A percentile compares a stretch with the other conserved stretches of the same genome.
Conservation (phyloP, 2,329 filamentous ascomycete genomes). For the Myriosclerotinia duriaeana region DNA sequence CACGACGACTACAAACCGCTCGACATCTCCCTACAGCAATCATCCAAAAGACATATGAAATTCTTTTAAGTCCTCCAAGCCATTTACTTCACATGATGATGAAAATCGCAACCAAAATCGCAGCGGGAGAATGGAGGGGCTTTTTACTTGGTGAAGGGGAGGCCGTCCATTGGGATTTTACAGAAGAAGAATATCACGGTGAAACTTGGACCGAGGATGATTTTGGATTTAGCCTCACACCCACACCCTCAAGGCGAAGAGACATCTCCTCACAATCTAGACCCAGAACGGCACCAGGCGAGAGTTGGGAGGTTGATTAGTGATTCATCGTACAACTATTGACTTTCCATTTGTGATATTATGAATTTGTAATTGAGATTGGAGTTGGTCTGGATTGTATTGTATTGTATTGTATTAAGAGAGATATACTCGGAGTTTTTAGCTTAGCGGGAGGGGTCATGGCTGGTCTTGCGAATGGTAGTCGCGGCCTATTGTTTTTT, state of each 20-base stretch:
- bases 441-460: not conserved
- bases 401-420: not conserved
- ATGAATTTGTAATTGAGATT: slow-evolving; percentile 9
- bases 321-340: slow-evolving; percentile 4
- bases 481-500: not conserved
- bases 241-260: slow-evolving; percentile 20
- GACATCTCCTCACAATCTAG: not conserved
- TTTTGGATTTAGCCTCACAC: slow-evolving; percentile 47
- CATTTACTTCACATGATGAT: slow-evolving; percentile 78
- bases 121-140: slow-evolving; percentile 62
- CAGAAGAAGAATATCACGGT: slow-evolving; percentile 43
- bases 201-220: slow-evolving; percentile 61
- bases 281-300: slow-evolving; percentile 16
- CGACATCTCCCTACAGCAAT: slow-evolving; percentile 61
- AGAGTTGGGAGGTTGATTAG: slow-evolving; percentile 34
- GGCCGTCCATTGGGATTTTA: slow-evolving; percentile 59
- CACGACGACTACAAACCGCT: slow-evolving; percentile 47
- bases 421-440: not conserved
- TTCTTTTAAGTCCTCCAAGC: slow-evolving; percentile 77
- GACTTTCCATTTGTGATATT: slow-evolving; percentile 9
- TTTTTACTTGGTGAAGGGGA: slow-evolving; percentile 56
- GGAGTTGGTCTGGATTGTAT: not conserved
- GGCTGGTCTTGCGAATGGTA: not conserved
- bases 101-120: slow-evolving; percentile 74
- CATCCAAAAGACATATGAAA: slow-evolving; percentile 72